These are phyloP conservation scores for Talaromyces sp. DNA, from an alignment of 2,329 filamentous ascomycete genomes.

Conservation along the genomic window DNA sequence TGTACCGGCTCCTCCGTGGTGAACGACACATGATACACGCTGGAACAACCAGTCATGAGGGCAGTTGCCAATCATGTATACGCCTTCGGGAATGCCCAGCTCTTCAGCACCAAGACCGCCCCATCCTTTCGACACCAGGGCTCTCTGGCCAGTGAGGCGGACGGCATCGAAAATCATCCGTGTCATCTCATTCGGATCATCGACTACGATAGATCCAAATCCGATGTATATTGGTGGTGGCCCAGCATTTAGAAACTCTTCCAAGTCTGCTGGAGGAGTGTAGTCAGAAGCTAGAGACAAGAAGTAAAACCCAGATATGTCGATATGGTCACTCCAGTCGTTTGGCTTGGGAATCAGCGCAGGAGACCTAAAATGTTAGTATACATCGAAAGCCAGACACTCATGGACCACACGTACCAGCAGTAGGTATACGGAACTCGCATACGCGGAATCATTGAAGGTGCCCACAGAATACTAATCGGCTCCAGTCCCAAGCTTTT, in stretches of 20 bases:
- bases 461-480: constrained; percentile 75
- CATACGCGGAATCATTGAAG: constrained; percentile 56
- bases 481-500: constrained; percentile 69
- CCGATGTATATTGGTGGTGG: constrained; percentile 75
- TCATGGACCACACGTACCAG: constrained; percentile 50
- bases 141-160: constrained; percentile 62
- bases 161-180: constrained; percentile 68
- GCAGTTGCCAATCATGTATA: constrained; percentile 79
- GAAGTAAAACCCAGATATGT: constrained; percentile 73
- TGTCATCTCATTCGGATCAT: constrained; percentile 68
- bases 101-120: constrained; percentile 67
- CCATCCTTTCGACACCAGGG: constrained; percentile 83
- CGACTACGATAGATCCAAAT: constrained; percentile 77
- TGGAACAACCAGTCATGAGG: constrained; percentile 89
- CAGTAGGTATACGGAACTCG: constrained; percentile 84
- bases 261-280: constrained; percentile 60
- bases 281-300: constrained; percentile 63
- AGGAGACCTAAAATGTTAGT: constrained; percentile 52
- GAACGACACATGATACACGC: constrained; percentile 73
- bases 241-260: constrained; percentile 61
- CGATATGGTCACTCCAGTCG: constrained; percentile 69
- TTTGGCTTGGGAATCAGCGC: constrained; percentile 71
- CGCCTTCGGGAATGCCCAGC: constrained; percentile 63
- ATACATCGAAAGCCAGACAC: neutral
- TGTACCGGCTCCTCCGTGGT: constrained; percentile 83